Conservation (phyloP, 345 rosid species). For the Corchorus olitorius region DNA sequence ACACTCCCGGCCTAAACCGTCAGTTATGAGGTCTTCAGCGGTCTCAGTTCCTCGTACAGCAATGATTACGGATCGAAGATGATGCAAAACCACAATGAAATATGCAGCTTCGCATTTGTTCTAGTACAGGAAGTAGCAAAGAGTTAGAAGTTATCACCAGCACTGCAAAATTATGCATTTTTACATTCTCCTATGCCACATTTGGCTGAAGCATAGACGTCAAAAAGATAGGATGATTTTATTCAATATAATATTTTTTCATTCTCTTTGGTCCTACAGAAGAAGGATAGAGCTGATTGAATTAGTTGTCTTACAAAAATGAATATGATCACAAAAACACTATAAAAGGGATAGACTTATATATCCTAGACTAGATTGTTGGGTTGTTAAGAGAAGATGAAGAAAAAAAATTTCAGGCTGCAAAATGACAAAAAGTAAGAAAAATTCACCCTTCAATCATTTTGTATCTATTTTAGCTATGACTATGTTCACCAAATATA, state of each 20-base stretch:
- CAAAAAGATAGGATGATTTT: not conserved
- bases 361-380: not conserved
- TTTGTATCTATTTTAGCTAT: not conserved
- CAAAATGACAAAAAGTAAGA: not conserved
- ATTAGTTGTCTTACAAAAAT: not conserved
- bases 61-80: conserved; percentile 67
- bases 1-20: conserved; percentile 80
- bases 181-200: not conserved
- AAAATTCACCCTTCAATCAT: not conserved
- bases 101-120: conserved; percentile 86
- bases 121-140: conserved; percentile 38
- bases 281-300: not conserved
- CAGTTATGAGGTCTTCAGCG: conserved; percentile 94
- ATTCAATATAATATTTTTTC: too few relatives aligned
- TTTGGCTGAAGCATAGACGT: not conserved
- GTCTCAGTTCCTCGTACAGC: conserved; percentile 95
- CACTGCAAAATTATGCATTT: not conserved
- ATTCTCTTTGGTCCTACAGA: too few relatives aligned
- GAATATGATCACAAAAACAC: not conserved
- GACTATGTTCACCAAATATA: not conserved
- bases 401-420: not conserved
- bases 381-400: not conserved
- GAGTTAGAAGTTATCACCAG: not conserved
- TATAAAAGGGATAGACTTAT: not conserved
- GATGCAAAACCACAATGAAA: conserved; percentile 80